These are phyloP conservation scores for Pythium angustatum DNA, from an alignment of 352 stramenopile genomes.

Conservation along the genomic window DNA sequence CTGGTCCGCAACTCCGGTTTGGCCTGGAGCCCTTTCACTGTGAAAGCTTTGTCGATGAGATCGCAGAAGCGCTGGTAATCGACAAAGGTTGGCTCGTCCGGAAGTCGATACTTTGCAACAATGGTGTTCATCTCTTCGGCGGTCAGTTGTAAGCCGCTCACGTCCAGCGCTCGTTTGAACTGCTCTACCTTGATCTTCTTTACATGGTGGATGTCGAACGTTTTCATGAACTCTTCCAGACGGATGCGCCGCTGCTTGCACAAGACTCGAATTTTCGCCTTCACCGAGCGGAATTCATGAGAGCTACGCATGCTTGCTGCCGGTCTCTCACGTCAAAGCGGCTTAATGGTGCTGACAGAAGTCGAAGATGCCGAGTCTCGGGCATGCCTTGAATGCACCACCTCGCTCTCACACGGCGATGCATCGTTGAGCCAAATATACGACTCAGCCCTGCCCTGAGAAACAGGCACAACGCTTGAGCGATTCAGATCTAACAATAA, in stretches of 20 bases:
- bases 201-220: conserved; percentile 80
- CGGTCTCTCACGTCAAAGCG: background rate
- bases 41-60: conserved; percentile 85
- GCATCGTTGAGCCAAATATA: conserved; percentile 2
- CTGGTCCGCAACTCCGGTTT: conserved; percentile 49
- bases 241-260: conserved; percentile 85
- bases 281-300: conserved; percentile 77
- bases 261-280: conserved; percentile 73
- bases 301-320: conserved; percentile 53
- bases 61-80: conserved; percentile 85
- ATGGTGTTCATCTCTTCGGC: conserved; percentile 54
- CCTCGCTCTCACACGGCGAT: background rate
- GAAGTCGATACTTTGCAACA: conserved; percentile 66
- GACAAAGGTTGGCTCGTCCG: conserved; percentile 61
- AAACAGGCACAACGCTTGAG: no score
- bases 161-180: conserved; percentile 79
- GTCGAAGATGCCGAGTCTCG: background rate
- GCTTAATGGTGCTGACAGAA: no score
- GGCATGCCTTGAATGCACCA: background rate
- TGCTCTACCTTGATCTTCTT: conserved; percentile 84
- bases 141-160: conserved; percentile 68
- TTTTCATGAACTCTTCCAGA: conserved; percentile 89
- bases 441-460: no score
- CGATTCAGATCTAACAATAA: conserved; percentile 11
- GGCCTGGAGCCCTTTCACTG: conserved; percentile 69